Percentiles rank a stretch among this genome's conserved stretches.
These are phyloP conservation scores for Cladosporium oxysporum DNA, from an alignment of 2,329 filamentous ascomycete species.

Conservation along the genomic window DNA sequence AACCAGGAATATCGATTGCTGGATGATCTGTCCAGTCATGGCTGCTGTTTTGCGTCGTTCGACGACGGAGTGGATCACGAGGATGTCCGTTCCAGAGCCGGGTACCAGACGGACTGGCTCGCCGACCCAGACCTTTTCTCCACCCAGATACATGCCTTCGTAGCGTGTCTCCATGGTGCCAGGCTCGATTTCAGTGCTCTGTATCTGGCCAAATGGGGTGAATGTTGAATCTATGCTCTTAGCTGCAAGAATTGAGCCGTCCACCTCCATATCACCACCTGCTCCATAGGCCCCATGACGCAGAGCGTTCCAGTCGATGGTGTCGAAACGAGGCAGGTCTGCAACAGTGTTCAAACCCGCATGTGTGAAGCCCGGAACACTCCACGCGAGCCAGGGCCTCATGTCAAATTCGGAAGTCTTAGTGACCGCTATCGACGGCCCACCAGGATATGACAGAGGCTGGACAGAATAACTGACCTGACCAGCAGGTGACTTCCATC, in stretches of 20 bases:
- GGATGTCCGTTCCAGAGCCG: slow-evolving; percentile 49
- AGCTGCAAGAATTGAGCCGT: slow-evolving; percentile 59
- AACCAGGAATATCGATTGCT: slow-evolving; percentile 42
- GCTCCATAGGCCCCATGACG: slow-evolving; percentile 45
- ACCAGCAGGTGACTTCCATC: slow-evolving; percentile 39
- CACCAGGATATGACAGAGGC: slow-evolving; percentile 44
- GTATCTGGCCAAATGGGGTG: slow-evolving; percentile 54
- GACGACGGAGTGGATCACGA: slow-evolving; percentile 49
- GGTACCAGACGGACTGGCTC: slow-evolving; percentile 57
- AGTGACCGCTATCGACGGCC: slow-evolving; percentile 38
- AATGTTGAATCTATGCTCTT: slow-evolving; percentile 58
- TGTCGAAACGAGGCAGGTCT: slow-evolving; percentile 46
- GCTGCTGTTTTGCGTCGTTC: slow-evolving; percentile 35
- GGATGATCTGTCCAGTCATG: slow-evolving; percentile 27
- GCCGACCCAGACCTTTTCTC: slow-evolving; percentile 62
- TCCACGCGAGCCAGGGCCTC: slow-evolving; percentile 62
- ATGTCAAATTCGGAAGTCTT: slow-evolving; percentile 48
- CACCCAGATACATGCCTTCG: slow-evolving; percentile 58
- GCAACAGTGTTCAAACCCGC: slow-evolving; percentile 44
- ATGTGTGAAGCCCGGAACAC: slow-evolving; percentile 54
- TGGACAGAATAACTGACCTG: slow-evolving; percentile 27
- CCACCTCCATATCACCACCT: slow-evolving; percentile 54
- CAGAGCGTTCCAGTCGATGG: slow-evolving; percentile 53
- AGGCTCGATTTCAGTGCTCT: slow-evolving; percentile 39
- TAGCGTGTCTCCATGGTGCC: slow-evolving; percentile 48